These are phyloP conservation scores for Chlamydomonas applanata DNA, from an alignment of 139 green algal species.

Conservation along the genomic window DNA sequence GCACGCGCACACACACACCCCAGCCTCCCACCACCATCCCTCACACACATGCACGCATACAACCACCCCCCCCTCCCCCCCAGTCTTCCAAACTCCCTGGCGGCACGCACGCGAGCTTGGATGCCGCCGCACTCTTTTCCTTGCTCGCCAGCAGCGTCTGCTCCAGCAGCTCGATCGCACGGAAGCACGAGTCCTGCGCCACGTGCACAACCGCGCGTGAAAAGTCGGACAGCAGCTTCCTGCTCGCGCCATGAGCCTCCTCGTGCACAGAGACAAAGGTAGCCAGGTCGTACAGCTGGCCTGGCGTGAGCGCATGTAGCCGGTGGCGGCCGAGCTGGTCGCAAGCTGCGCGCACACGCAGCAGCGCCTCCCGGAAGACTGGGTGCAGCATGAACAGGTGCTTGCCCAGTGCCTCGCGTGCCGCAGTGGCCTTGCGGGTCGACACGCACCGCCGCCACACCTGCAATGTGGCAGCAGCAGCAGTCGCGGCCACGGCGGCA, in stretches of 20 bases:
- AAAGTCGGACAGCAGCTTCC: slow-evolving; percentile 28
- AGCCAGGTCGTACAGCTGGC: slow-evolving; percentile 36
- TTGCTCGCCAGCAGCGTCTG: slow-evolving; percentile 26
- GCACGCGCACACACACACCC: too few species aligned
- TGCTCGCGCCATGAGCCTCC: slow-evolving; percentile 2
- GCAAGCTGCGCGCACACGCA: slow-evolving; percentile 12
- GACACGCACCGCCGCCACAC: slow-evolving; percentile 53
- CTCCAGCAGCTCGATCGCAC: slow-evolving; percentile 43
- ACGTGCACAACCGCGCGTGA: slow-evolving; percentile 19
- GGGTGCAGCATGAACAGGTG: slow-evolving; percentile 59
- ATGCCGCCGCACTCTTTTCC: neutral
- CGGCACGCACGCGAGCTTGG: slow-evolving; percentile 12
- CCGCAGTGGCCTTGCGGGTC: slow-evolving; percentile 33
- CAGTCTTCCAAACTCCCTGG: neutral
- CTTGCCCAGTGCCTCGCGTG: slow-evolving; percentile 36
- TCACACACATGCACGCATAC: too few species aligned
- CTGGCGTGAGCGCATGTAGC: slow-evolving; percentile 41
- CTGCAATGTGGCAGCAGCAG: slow-evolving; percentile 13
- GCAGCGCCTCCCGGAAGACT: slow-evolving; percentile 35
- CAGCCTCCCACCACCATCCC: too few species aligned
- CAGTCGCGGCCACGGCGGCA: too few species aligned
- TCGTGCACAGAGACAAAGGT: slow-evolving; percentile 22
- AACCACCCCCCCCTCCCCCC: neutral
- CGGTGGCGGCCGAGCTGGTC: slow-evolving; percentile 23
- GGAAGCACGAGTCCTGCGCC: slow-evolving; percentile 35